phyloP scores from a whole-genome alignment of 768 basidiomycete species.

The Paxillus ammoniavirescens region DNA sequence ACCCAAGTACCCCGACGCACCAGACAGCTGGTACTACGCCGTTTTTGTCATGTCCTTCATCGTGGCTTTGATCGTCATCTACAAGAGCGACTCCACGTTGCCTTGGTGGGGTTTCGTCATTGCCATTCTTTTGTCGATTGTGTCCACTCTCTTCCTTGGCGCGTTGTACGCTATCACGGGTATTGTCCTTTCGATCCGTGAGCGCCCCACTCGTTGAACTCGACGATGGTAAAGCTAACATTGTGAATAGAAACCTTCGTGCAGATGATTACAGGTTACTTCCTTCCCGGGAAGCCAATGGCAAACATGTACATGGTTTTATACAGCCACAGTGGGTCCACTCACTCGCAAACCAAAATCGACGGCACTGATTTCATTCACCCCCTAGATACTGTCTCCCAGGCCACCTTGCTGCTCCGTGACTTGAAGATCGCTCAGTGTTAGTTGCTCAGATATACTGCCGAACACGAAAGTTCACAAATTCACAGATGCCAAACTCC shows the following conservation, averaged over 20 bases:
- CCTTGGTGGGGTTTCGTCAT: constrained; percentile 62
- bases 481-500: constrained; percentile 47
- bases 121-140: constrained; percentile 46
- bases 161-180: constrained; percentile 54
- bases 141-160: constrained; percentile 52
- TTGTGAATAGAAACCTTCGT: constrained; percentile 23
- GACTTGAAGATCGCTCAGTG: constrained; percentile 49
- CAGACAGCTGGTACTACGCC: constrained; percentile 32
- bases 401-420: constrained; percentile 51
- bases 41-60: constrained; percentile 34
- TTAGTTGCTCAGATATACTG: neutral
- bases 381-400: constrained; percentile 48
- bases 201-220: constrained; percentile 3
- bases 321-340: constrained; percentile 43
- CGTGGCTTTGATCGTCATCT: constrained; percentile 54
- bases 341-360: constrained; percentile 27
- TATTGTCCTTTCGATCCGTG: constrained; percentile 12
- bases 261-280: constrained; percentile 38
- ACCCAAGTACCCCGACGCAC: constrained; percentile 34
- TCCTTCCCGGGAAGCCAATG: constrained; percentile 38
- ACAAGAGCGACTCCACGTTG: constrained; percentile 50
- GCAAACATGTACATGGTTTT: constrained; percentile 46
- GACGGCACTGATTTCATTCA: constrained; percentile 31
- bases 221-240: neutral
- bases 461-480: constrained; percentile 36